Conservation (phyloP, 148 eudicot genomes). For the Chenopodium suecicum region DNA sequence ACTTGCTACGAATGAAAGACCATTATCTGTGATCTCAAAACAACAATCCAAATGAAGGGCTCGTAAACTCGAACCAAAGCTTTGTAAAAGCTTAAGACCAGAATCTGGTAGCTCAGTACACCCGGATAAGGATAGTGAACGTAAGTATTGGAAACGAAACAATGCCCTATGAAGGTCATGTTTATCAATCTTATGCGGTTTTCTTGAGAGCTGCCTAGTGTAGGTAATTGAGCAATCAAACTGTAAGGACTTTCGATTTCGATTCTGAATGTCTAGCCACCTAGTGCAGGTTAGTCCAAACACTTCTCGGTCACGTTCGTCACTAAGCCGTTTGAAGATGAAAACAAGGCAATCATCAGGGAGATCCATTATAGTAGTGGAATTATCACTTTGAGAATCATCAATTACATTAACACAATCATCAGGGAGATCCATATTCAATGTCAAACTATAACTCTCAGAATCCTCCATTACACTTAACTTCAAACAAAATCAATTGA, state of each 20-base stretch:
- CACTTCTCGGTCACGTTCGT: slow-evolving; percentile 49
- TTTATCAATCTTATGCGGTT: slow-evolving; percentile 26
- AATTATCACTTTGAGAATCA: slow-evolving; percentile 3
- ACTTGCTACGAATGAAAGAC: slow-evolving; percentile 45
- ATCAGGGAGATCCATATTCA: slow-evolving; percentile 53
- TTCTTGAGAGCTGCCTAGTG: slow-evolving; percentile 27
- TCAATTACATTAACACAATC: slow-evolving; percentile 13
- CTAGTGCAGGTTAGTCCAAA: slow-evolving; percentile 73
- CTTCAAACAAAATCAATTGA: not conserved
- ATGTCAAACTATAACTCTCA: slow-evolving; percentile 20
- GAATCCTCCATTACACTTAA: slow-evolving; percentile 16
- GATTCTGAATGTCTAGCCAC: slow-evolving; percentile 62
- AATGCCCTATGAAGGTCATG: slow-evolving; percentile 41
- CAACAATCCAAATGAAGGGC: slow-evolving; percentile 59
- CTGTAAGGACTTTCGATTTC: slow-evolving; percentile 49
- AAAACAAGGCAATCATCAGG: slow-evolving; percentile 61
- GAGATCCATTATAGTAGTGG: slow-evolving; percentile 50
- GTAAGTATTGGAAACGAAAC: slow-evolving; percentile 45
- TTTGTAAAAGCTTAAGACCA: slow-evolving; percentile 34
- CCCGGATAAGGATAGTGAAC: slow-evolving; percentile 54
- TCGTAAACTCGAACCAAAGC: slow-evolving; percentile 42
- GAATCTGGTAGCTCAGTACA: slow-evolving; percentile 61
- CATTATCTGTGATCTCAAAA: slow-evolving; percentile 46
- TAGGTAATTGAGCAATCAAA: slow-evolving; percentile 49
- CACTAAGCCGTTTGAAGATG: slow-evolving; percentile 45